Evolutionary conservation across 768 basidiomycete genomes (phyloP).

Genomic region (Pulveroboletus sp.): DNA sequence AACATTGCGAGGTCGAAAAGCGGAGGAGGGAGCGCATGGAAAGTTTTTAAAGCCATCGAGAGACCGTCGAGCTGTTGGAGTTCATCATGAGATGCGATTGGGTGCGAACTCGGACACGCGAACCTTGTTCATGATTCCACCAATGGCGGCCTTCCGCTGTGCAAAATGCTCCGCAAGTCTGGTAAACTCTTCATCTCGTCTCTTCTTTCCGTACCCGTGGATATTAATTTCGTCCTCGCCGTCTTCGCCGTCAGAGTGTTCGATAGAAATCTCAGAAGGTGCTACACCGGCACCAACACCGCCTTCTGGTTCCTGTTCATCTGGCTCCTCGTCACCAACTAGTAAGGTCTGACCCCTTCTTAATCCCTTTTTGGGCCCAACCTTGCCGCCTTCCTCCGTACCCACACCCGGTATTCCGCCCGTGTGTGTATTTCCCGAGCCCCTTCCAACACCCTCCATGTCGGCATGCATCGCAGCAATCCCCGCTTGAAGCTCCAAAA

Average conservation of each 20-base stretch:
- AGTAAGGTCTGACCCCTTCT: constrained; percentile 36
- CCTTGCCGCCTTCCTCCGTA: constrained; percentile 12
- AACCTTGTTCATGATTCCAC: constrained; percentile 74
- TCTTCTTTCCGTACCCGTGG: constrained; percentile 52
- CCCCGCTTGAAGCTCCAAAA: constrained; percentile 71
- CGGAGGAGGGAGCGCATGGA: constrained; percentile 44
- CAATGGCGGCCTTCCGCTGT: constrained; percentile 65
- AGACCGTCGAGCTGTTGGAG: constrained; percentile 27
- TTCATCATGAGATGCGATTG: background rate
- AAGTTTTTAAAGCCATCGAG: constrained; percentile 37
- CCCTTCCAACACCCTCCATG: constrained; percentile 57
- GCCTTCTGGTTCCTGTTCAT: constrained; percentile 15
- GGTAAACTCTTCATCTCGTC: constrained; percentile 66
- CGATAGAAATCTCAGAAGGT: constrained; percentile 23
- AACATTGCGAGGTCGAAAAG: constrained; percentile 32
- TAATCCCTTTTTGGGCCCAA: constrained; percentile 17
- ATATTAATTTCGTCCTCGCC: constrained; percentile 42
- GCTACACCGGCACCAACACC: constrained; percentile 8
- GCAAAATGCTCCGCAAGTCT: constrained; percentile 66
- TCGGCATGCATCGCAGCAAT: constrained; percentile 71
- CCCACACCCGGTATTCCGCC: constrained; percentile 3
- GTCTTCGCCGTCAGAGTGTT: constrained; percentile 35
- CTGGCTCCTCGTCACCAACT: constrained; percentile 27
- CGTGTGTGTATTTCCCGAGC: constrained; percentile 4
- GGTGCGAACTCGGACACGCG: background rate